Evolutionary conservation across 257 asterid species (phyloP).

Genomic region (Striga asiatica): DNA sequence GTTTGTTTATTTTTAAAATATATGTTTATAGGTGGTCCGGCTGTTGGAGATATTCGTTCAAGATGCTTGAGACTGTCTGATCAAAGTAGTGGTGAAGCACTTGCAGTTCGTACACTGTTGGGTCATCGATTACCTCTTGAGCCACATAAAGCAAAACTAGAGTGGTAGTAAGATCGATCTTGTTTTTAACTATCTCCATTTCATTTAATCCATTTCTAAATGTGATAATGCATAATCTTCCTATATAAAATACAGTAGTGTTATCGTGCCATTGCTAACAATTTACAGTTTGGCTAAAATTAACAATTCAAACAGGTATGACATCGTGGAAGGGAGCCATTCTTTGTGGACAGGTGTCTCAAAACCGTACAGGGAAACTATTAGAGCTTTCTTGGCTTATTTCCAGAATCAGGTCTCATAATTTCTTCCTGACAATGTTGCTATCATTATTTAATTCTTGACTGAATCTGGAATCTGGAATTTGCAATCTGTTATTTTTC

Average conservation of each 20-base stretch:
- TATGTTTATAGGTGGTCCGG: slow-evolving; percentile 78
- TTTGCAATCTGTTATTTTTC: too few species aligned
- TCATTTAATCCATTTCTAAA: too few species aligned
- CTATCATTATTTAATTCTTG: background rate
- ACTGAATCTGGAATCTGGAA: background rate
- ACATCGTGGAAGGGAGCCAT: slow-evolving; percentile 85
- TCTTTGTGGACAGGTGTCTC: slow-evolving; percentile 82
- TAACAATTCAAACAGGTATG: slow-evolving; percentile 58
- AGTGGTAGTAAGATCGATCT: slow-evolving; percentile 48
- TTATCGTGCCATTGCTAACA: too few species aligned
- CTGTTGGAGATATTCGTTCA: slow-evolving; percentile 97
- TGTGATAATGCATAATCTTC: too few species aligned
- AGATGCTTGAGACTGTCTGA: slow-evolving; percentile 90
- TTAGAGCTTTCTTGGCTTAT: slow-evolving; percentile 86
- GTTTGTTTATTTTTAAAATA: background rate
- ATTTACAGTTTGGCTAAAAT: too few species aligned
- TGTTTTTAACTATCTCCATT: background rate
- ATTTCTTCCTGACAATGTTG: too few species aligned
- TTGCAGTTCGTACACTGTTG: slow-evolving; percentile 75
- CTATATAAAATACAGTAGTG: too few species aligned
- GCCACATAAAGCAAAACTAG: slow-evolving; percentile 58
- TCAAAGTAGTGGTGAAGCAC: slow-evolving; percentile 81
- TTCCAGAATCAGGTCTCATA: slow-evolving; percentile 85
- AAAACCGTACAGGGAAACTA: slow-evolving; percentile 93
- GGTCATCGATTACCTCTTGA: slow-evolving; percentile 94